These are phyloP conservation scores for Medakamo hakoo DNA, from an alignment of 139 green algal genomes.

Conservation along the genomic window DNA sequence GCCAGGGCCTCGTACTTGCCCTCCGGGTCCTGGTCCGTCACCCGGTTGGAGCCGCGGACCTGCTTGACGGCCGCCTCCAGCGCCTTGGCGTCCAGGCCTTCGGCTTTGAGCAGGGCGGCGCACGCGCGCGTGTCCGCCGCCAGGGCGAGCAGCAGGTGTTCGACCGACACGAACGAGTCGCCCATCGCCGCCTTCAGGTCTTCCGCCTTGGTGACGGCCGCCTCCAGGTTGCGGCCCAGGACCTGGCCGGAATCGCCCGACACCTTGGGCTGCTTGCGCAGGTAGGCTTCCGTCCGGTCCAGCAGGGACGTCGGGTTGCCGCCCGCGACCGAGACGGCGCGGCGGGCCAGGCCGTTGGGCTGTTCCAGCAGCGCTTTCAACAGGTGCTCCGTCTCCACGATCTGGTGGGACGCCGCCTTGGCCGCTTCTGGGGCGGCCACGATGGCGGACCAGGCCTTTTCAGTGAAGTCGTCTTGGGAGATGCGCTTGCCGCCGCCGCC, in stretches of 20 bases:
- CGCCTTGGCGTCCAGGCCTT: slow-evolving; percentile 43
- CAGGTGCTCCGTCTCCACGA: slow-evolving; percentile 97
- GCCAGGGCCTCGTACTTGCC: slow-evolving; percentile 91
- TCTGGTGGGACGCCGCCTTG: slow-evolving; percentile 60
- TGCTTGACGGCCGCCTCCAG: slow-evolving; percentile 57
- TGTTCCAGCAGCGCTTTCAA: slow-evolving; percentile 93
- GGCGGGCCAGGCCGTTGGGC: slow-evolving; percentile 69
- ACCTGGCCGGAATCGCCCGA: slow-evolving; percentile 59
- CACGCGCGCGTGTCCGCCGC: slow-evolving; percentile 64
- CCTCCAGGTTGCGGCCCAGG: slow-evolving; percentile 82
- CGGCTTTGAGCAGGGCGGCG: slow-evolving; percentile 33
- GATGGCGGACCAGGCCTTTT: slow-evolving; percentile 73
- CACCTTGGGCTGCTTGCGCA: slow-evolving; percentile 58
- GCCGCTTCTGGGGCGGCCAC: slow-evolving; percentile 70
- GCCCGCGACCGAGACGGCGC: slow-evolving; percentile 75
- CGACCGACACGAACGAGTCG: slow-evolving; percentile 77
- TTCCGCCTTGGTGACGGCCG: slow-evolving; percentile 59
- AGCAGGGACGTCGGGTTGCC: slow-evolving; percentile 59
- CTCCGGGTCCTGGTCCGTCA: slow-evolving; percentile 77
- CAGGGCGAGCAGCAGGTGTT: slow-evolving; percentile 86
- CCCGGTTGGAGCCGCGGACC: slow-evolving; percentile 25
- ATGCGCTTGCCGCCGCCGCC: slow-evolving; percentile 44
- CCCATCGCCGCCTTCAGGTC: slow-evolving; percentile 47
- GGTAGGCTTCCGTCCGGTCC: slow-evolving; percentile 58
- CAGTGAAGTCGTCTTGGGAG: slow-evolving; percentile 88